Evolutionary conservation across 768 basidiomycete genomes (phyloP).

Genomic region (Lactarius akahatsu): DNA sequence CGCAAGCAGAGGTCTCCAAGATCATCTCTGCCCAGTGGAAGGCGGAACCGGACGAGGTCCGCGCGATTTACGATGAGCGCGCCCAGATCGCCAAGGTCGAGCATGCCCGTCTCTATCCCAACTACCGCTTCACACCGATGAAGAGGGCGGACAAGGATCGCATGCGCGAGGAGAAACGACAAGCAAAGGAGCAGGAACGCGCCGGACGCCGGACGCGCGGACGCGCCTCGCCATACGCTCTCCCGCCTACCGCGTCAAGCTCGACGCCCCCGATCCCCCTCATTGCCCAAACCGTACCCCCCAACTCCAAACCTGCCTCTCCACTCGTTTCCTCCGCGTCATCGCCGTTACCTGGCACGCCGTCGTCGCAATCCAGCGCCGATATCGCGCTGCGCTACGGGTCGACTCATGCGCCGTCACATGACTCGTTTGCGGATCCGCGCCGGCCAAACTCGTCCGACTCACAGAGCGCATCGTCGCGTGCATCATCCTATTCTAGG

Average conservation of each 20-base stretch:
- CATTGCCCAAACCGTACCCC: background rate
- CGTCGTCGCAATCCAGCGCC: conserved; percentile 1
- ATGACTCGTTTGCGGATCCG: conserved; percentile 7
- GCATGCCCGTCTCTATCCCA: conserved; percentile 24
- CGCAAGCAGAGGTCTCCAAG: conserved; percentile 47
- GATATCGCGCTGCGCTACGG: background rate
- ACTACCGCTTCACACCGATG: conserved; percentile 28
- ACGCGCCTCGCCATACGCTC: conserved; percentile 18
- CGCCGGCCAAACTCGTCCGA: background rate
- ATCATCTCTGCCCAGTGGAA: conserved; percentile 44
- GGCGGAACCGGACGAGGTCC: conserved; percentile 39
- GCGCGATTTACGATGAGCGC: conserved; percentile 24
- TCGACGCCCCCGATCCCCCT: background rate
- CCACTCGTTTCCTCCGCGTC: conserved; percentile 9
- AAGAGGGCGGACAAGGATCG: conserved; percentile 28
- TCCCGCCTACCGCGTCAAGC: conserved; percentile 9
- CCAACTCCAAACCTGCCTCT: background rate
- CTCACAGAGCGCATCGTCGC: conserved; percentile 6
- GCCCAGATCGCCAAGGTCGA: conserved; percentile 27
- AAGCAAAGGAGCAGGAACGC: conserved; percentile 24
- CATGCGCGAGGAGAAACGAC: conserved; percentile 23
- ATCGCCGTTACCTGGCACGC: conserved; percentile 4
- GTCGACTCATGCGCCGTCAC: conserved; percentile 8
- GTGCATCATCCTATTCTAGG: background rate
- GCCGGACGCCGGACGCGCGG: conserved; percentile 12